phyloP scores from a whole-genome alignment of 2,329 filamentous ascomycete genomes.

The Paecilomyces formosus region DNA sequence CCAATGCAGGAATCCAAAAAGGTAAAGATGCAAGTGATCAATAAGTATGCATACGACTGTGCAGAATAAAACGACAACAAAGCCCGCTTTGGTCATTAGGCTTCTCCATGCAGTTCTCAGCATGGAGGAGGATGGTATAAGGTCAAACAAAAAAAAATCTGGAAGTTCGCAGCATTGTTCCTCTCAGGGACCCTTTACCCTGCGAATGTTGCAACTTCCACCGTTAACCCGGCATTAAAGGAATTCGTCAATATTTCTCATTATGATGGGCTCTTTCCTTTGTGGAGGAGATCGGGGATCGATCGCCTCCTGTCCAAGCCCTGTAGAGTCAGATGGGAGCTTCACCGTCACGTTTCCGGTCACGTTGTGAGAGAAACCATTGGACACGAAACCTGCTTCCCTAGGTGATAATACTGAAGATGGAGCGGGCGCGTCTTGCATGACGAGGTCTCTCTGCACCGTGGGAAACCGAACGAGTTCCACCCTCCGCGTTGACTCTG shows the following conservation, averaged over 20 bases:
- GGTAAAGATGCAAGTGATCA: slow-evolving; percentile 2
- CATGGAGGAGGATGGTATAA: slow-evolving; percentile 8
- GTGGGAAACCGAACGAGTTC: slow-evolving; percentile 11
- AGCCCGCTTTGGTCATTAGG: slow-evolving; percentile 36
- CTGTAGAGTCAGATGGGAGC: slow-evolving; percentile 6
- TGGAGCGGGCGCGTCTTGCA: slow-evolving; percentile 29
- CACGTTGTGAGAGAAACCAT: slow-evolving; percentile 26
- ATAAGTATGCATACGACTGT: slow-evolving; percentile 8
- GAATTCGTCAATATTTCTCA: slow-evolving; percentile 40
- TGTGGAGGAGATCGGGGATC: slow-evolving; percentile 36
- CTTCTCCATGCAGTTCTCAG: slow-evolving; percentile 13
- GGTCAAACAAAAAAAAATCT: slow-evolving; percentile 9
- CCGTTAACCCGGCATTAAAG: slow-evolving; percentile 21
- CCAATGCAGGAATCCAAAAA: slow-evolving; percentile 1
- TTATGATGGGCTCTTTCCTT: slow-evolving; percentile 31
- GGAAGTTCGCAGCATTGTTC: slow-evolving; percentile 3
- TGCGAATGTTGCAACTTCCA: neutral
- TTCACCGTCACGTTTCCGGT: slow-evolving; percentile 25
- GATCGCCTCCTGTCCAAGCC: slow-evolving; percentile 15
- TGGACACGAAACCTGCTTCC: slow-evolving; percentile 35
- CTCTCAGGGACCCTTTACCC: neutral
- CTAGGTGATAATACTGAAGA: slow-evolving; percentile 38
- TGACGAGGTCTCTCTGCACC: slow-evolving; percentile 28
- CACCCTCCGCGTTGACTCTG: slow-evolving; percentile 3
- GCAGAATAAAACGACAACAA: slow-evolving; percentile 24